Base-by-base conservation (phyloP, 2,329 filamentous ascomycete species). In the Eutypa lata region DNA sequence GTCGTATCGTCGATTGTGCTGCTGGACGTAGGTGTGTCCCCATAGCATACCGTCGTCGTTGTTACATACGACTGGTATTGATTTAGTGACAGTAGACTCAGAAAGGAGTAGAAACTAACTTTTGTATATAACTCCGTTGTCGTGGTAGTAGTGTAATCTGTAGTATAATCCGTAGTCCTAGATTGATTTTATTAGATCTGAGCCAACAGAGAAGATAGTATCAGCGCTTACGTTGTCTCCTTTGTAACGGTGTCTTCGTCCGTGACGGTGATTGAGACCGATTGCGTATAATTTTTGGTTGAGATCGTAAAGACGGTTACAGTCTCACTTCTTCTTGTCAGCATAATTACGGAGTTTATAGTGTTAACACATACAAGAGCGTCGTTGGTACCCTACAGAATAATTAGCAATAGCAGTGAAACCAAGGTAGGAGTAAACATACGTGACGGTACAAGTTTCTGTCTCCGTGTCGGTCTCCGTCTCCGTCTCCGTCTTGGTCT, bases 401-500 rank as follows among this genome's bases (percentile, higher is more conserved):
- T 21, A 24, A 49, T 61, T 53, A 61, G 59, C 47, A 33, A 33
- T n/a, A 3, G 7, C 19, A 8, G 35, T 11, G 21, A 48, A 37
- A 14, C 18, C 11, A 19, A 19, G 8, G 7, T 13, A 5, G 38
- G 38, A 18, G 38, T 11, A 21, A 28, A 57, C 55, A 48, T 40
- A 50, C 55, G 49, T 50, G 16, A 50, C 38, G 16, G 52, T 52
- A 22, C 48, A 51, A 47, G 58, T 58, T 47, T 55, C 47, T 19
- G 24, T 48, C n/a, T 48, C 26, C 16, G 45, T 52, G 47, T 59
- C 59, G 50, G 52, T 62, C 40, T 52, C 54, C 22, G 57, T 61
- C 37, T 56, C 59, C 51, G 52, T 62, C 40, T 52, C 54, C 22
- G 57, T 61, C 37, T 56, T 52, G 13, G 56, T 60, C 48, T 59